These are phyloP conservation scores for Neurospora sp. DNA, from an alignment of 495 filamentous ascomycete genomes.

Conservation along the genomic window DNA sequence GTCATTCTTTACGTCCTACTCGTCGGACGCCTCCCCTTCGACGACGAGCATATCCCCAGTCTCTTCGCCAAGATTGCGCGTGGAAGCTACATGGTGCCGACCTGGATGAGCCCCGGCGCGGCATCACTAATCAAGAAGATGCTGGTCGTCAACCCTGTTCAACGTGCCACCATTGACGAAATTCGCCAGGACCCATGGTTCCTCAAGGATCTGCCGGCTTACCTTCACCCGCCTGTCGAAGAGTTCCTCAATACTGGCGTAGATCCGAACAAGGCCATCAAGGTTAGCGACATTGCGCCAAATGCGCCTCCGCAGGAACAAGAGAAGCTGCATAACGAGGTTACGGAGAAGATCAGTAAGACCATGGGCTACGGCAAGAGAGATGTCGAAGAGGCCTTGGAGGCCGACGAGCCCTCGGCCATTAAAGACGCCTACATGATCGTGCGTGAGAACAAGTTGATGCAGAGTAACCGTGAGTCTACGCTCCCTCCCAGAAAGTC, in stretches of 20 bases:
- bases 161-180: constrained; percentile 84
- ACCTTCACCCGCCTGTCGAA: constrained; percentile 81
- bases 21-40: constrained; percentile 85
- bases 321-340: constrained; percentile 80
- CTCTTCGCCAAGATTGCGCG: constrained; percentile 33
- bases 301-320: constrained; percentile 67
- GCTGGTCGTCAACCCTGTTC: constrained; percentile 89
- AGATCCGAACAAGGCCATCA: constrained; percentile 81
- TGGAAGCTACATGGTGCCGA: constrained; percentile 79
- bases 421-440: constrained; percentile 99
- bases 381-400: constrained; percentile 88
- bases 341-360: constrained; percentile 89
- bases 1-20: constrained; percentile 95
- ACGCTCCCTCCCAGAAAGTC: background rate
- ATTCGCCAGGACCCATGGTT: constrained; percentile 97
- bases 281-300: constrained; percentile 64
- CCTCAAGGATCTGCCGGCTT: constrained; percentile 68
- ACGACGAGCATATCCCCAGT: constrained; percentile 71
- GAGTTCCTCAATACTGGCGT: constrained; percentile 90
- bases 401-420: constrained; percentile 84
- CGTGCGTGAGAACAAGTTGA: constrained; percentile 93
- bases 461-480: constrained; percentile 81
- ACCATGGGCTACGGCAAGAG: constrained; percentile 95
- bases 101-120: constrained; percentile 81
- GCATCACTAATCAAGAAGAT: constrained; percentile 77